Percentiles rank a stretch among this genome's conserved stretches.
Conservation (phyloP, 2,329 filamentous ascomycete species). For the Fusarium camptoceras region DNA sequence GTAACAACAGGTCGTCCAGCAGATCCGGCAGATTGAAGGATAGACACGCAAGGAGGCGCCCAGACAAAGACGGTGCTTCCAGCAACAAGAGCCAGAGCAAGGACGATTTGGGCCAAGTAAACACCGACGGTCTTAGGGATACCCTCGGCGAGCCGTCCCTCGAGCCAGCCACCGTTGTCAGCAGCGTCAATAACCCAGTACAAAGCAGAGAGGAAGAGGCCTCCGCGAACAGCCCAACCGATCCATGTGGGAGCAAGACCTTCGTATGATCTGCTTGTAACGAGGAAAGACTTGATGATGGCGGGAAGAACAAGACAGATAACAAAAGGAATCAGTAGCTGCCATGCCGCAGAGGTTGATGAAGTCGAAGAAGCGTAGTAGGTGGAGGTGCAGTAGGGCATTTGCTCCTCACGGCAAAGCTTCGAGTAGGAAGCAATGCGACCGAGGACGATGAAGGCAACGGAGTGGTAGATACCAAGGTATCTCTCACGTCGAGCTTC, state of each 20-base stretch:
- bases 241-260: slow-evolving; percentile 89
- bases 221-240: slow-evolving; percentile 79
- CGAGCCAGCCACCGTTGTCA: slow-evolving; percentile 86
- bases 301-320: slow-evolving; percentile 78
- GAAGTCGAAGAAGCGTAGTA: slow-evolving; percentile 94
- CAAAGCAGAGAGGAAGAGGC: slow-evolving; percentile 78
- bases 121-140: slow-evolving; percentile 80
- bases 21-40: slow-evolving; percentile 65
- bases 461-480: slow-evolving; percentile 84
- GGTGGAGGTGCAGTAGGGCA: slow-evolving; percentile 94
- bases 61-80: slow-evolving; percentile 88
- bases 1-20: slow-evolving; percentile 70
- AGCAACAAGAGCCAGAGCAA: slow-evolving; percentile 84
- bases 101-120: slow-evolving; percentile 80
- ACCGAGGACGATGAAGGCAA: slow-evolving; percentile 82
- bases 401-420: slow-evolving; percentile 96
- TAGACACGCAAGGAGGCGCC: slow-evolving; percentile 84
- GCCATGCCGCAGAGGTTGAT: slow-evolving; percentile 93
- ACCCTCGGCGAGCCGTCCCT: slow-evolving; percentile 63
- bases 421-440: slow-evolving; percentile 88
- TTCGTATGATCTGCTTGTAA: slow-evolving; percentile 86
- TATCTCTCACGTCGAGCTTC: slow-evolving; percentile 74
- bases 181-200: slow-evolving; percentile 94
- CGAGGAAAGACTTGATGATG: slow-evolving; percentile 83
- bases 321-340: slow-evolving; percentile 82